phyloP scores from a whole-genome alignment of 108 stramenopile genomes.

The Cyclotella choctawhatcheeana region DNA sequence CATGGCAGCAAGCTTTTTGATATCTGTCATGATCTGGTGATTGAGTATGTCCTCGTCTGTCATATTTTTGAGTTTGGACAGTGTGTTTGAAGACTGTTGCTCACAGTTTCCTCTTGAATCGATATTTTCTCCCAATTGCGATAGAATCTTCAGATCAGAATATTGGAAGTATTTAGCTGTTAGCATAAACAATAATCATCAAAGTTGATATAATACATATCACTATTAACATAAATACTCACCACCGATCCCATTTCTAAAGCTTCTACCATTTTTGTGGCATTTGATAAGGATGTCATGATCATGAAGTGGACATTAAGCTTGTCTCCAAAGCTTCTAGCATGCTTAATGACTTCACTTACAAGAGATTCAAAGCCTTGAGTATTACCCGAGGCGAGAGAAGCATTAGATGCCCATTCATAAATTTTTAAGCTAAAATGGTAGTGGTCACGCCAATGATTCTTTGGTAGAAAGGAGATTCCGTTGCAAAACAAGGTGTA shows the following conservation, averaged over 20 bases:
- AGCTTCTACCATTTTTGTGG: not conserved
- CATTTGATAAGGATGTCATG: not conserved
- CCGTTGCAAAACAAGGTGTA: constrained; percentile 21
- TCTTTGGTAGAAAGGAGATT: constrained; percentile 7
- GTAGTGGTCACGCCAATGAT: constrained; percentile 36
- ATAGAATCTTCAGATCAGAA: not conserved
- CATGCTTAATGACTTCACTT: constrained; percentile 5
- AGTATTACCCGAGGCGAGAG: constrained; percentile 9
- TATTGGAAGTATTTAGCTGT: no score
- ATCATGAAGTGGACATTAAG: constrained; percentile 6
- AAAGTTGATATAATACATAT: no score
- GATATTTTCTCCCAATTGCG: constrained; percentile 10
- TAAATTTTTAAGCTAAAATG: constrained; percentile 27
- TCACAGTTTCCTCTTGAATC: not conserved
- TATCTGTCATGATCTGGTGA: constrained; percentile 13
- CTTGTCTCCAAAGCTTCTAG: constrained; percentile 28
- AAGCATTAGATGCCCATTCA: constrained; percentile 17
- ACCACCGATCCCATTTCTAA: constrained; percentile 17
- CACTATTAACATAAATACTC: no score
- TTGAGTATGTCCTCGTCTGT: constrained; percentile 18
- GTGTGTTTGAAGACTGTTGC: constrained; percentile 8
- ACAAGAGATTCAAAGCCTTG: not conserved
- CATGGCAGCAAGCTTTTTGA: constrained; percentile 16
- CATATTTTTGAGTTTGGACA: not conserved
- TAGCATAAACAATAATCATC: no score